A percentile compares a stretch with the other conserved stretches of the same genome.
phyloP scores from a whole-genome alignment of 2,329 filamentous ascomycete genomes.

The Ceratocystis harringtonii region DNA sequence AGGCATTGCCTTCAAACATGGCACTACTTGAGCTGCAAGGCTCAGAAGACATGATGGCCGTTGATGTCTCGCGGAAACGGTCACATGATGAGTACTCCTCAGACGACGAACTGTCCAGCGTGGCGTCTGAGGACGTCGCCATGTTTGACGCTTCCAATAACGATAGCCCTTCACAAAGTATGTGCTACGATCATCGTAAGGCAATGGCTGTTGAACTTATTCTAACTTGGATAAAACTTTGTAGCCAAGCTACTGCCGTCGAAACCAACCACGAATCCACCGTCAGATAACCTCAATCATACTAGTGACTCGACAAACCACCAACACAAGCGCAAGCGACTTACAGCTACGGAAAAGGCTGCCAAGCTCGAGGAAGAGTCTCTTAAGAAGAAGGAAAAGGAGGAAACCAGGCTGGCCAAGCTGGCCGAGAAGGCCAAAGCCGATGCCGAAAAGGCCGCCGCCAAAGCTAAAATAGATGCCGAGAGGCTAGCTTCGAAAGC shows the following conservation, averaged over 20 bases:
- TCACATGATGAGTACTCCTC: constrained; percentile 32
- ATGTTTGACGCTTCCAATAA: constrained; percentile 11
- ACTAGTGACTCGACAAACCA: not conserved
- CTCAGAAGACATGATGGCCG: constrained; percentile 27
- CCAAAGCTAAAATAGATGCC: constrained; percentile 22
- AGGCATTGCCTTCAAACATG: constrained; percentile 24
- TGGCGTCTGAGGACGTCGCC: constrained; percentile 10
- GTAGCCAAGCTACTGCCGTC: not conserved
- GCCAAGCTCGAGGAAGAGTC: constrained; percentile 25
- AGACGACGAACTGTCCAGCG: constrained; percentile 20
- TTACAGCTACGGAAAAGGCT: constrained; percentile 29
- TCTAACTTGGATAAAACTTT: constrained; percentile 21
- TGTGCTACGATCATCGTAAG: constrained; percentile 21
- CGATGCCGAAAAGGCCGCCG: constrained; percentile 28
- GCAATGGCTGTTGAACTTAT: constrained; percentile 24
- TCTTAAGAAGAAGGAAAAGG: constrained; percentile 26
- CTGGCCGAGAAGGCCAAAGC: constrained; percentile 27
- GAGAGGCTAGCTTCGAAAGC: constrained; percentile 29
- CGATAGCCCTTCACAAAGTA: not conserved
- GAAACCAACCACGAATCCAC: constrained; percentile 1
- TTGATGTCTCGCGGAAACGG: constrained; percentile 32
- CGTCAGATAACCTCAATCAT: constrained; percentile 18
- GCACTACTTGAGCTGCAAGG: constrained; percentile 30
- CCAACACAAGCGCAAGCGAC: constrained; percentile 30
- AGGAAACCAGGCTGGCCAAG: constrained; percentile 23